These are phyloP conservation scores for Ophiostoma piceae DNA, from an alignment of 2,329 filamentous ascomycete species.

Conservation along the genomic window DNA sequence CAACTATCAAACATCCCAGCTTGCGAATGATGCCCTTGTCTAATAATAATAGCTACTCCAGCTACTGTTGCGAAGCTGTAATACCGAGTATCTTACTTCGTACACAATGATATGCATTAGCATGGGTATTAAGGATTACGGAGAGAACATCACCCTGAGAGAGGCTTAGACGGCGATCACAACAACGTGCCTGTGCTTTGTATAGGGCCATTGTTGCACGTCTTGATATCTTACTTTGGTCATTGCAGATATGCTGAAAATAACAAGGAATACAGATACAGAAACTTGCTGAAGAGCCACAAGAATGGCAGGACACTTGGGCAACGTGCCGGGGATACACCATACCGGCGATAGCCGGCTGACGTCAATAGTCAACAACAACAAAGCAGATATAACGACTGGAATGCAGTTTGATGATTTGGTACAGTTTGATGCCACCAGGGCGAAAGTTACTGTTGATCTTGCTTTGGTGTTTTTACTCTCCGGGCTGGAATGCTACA, in stretches of 20 bases:
- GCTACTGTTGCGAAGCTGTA: no score
- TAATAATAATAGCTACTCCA: not conserved
- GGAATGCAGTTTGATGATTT: constrained; percentile 5
- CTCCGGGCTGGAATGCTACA: not conserved
- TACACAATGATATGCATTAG: not conserved
- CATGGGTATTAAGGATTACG: not conserved
- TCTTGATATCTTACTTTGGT: not conserved
- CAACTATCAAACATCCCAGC: no score
- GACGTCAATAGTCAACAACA: constrained; percentile 9
- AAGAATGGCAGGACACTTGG: not conserved
- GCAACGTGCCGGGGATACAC: not conserved
- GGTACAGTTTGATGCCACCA: not conserved
- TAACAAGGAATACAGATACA: not conserved
- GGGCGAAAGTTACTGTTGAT: not conserved
- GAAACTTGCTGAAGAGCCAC: not conserved
- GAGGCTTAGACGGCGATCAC: not conserved
- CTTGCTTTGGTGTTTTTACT: not conserved
- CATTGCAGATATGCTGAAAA: no score
- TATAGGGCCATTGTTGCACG: not conserved
- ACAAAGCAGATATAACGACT: not conserved
- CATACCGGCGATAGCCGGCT: not conserved
- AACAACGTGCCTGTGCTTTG: not conserved
- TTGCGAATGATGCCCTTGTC: not conserved
- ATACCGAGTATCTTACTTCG: no score
- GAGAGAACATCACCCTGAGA: not conserved